Conservation (phyloP, 2,329 filamentous ascomycete genomes). For the Whalleya microplaca region DNA sequence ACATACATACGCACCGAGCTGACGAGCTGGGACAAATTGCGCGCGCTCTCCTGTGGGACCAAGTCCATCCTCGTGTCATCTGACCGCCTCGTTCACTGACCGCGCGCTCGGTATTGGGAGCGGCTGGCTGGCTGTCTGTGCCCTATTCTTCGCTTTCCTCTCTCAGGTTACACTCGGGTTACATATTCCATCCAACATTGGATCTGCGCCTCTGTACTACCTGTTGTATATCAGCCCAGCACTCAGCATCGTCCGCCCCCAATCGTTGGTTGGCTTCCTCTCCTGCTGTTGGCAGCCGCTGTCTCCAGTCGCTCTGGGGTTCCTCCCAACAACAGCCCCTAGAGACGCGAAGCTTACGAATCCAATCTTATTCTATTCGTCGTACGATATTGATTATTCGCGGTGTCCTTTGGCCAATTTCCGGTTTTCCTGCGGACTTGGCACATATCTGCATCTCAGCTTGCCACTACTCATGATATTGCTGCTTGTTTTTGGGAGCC, state of each 20-base stretch:
- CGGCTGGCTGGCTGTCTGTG: constrained; percentile 1
- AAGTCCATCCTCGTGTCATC: constrained; percentile 4
- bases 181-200: neutral
- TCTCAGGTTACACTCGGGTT: neutral
- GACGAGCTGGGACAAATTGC: constrained; percentile 3
- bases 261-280: neutral
- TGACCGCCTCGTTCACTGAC: constrained; percentile 20
- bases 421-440: neutral
- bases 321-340: neutral
- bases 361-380: too few relatives aligned
- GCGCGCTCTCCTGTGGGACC: constrained; percentile 12
- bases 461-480: too few relatives aligned
- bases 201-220: neutral
- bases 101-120: constrained; percentile 21
- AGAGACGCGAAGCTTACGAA: neutral
- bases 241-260: neutral
- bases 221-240: neutral
- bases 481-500: too few relatives aligned
- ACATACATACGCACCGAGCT: constrained; percentile 10
- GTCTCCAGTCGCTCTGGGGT: neutral
- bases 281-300: neutral
- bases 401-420: too few relatives aligned
- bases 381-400: too few relatives aligned
- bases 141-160: neutral
- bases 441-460: neutral